Base-by-base conservation (phyloP, 352 stramenopile species). In the Globisporangium takayamanum region DNA sequence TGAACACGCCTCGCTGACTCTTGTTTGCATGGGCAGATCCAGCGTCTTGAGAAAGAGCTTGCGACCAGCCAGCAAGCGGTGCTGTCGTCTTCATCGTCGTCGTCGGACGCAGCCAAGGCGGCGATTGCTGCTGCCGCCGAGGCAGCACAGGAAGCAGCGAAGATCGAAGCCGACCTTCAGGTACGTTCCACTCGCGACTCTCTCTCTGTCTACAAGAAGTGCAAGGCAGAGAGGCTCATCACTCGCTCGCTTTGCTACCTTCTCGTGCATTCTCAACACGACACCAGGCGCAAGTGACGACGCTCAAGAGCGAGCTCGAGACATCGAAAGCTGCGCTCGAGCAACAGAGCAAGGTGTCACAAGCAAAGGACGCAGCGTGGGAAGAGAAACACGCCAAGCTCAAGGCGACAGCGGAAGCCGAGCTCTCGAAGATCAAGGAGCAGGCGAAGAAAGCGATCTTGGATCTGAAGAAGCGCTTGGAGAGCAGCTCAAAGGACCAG, bases 361-460 rank as follows among this genome's bases (percentile, higher is more conserved):
- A 80, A 26, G 53, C 66, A 4, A 88, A 87, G 50, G 71, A 86
- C 48, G 60, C 68, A 0, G 69, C 70, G 22, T 85, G 66, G 65
- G 71, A 87, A 51, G 84, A 89, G 49, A 88, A 79, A 28, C 69
- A 92, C 49, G 63, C 80, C 25, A 92, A 92, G 53, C 69, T 95
- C 5, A 93, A 95, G 62, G 61, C 73, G 4, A 88, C 78, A 4
- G 83, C 83, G 0, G 85, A 95, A 53, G 64, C 51, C 0, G 85
- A 95, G 51, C 72, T 94, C 22, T 68, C 64, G 39, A 95, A 92
- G 51, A 91, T 92, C 55, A 94, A 95, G 55, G 80, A 95, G 55
- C 86, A 95, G 37, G 86, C 86, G 2, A 95, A 95, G 63, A 88
- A 89, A 61, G 84, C 86, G 45, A 94, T 95, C 50, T 54, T 93